Base-by-base conservation (phyloP, 2,329 filamentous ascomycete species). In the Diaporthe citriasiana region DNA sequence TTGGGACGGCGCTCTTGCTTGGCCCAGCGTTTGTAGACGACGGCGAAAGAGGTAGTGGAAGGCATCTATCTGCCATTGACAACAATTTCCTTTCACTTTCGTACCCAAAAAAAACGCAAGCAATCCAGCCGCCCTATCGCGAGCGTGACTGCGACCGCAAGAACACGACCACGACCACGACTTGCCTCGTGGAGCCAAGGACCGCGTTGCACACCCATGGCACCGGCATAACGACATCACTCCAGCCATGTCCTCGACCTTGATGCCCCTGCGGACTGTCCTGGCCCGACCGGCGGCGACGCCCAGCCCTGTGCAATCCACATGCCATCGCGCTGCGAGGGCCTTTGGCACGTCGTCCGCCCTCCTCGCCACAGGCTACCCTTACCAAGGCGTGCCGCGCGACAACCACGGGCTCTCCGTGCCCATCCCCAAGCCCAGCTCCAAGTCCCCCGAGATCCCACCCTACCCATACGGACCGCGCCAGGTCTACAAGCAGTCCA, bases 401-500 rank as follows among this genome's bases (percentile, higher is more conserved):
- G 72, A 76, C 60, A 27, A 5, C 22, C 74, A 66, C 25, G 69
- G 59, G 17, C 40, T 50, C 7, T 42, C 50, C 72, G n/a, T 85
- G 71, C 85, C 83, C 50, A 84, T 89, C 73, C 87, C 88, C 45
- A 79, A 81, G 73, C 85, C 82, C 19, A 82, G 87, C n/a, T 88
- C 83, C n/a, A 77, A 79, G 12, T 68, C 73, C 13, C 82, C 81
- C 50, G 78, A 81, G 10, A 83, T 91, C 73, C 91, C 91, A 15
- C 85, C 87, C 4, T 97, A 97, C 82, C 94, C 94, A 0, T 92
- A 94, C 83, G 93, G 93, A 65, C 88, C 89, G 71, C 89, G 92
- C 73, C 86, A 82, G 76, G 85, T 92, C 77, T 97, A 94, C 88
- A 95, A 96, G 85, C 94, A 97, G 84, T 92, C 92, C 78, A 94